phyloP scores from a whole-genome alignment of 2,329 filamentous ascomycete species.

The Exophiala mesophila region DNA sequence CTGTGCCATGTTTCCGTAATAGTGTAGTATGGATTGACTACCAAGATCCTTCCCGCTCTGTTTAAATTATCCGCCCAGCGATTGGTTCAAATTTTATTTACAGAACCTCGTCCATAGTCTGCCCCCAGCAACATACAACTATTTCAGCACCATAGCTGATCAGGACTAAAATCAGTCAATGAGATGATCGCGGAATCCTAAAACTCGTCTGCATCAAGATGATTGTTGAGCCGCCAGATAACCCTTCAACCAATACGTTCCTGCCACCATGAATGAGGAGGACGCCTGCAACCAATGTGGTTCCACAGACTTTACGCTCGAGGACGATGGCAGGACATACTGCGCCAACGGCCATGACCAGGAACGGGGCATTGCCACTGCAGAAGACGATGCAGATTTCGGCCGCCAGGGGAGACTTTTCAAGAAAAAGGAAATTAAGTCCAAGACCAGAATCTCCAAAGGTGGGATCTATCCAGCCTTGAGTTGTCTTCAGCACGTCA shows the following conservation, averaged over 20 bases:
- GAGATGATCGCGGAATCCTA: too few relatives aligned
- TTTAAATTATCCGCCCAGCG: too few relatives aligned
- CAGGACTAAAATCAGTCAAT: too few relatives aligned
- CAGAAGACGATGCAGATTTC: slow-evolving; percentile 23
- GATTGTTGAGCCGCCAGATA: too few relatives aligned
- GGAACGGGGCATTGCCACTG: slow-evolving; percentile 13
- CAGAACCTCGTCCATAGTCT: too few relatives aligned
- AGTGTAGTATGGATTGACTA: too few relatives aligned
- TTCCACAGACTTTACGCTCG: slow-evolving; percentile 17
- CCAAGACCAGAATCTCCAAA: slow-evolving; percentile 48
- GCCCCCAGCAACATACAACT: too few relatives aligned
- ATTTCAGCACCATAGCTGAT: too few relatives aligned
- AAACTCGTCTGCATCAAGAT: too few relatives aligned
- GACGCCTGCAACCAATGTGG: slow-evolving; percentile 20
- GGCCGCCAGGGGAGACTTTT: slow-evolving; percentile 50
- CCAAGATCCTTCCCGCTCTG: too few relatives aligned
- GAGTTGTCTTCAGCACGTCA: slow-evolving; percentile 2
- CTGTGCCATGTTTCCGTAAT: too few relatives aligned
- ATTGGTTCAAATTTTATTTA: too few relatives aligned
- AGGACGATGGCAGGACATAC: slow-evolving; percentile 22
- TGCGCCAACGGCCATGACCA: slow-evolving; percentile 25
- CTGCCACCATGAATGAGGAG: slow-evolving; percentile 14
- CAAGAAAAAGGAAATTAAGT: slow-evolving; percentile 51
- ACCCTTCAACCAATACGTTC: background rate
- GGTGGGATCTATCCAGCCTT: slow-evolving; percentile 39